Base-by-base conservation (phyloP, 179 eudicot species). In the Spergularia azorica region DNA sequence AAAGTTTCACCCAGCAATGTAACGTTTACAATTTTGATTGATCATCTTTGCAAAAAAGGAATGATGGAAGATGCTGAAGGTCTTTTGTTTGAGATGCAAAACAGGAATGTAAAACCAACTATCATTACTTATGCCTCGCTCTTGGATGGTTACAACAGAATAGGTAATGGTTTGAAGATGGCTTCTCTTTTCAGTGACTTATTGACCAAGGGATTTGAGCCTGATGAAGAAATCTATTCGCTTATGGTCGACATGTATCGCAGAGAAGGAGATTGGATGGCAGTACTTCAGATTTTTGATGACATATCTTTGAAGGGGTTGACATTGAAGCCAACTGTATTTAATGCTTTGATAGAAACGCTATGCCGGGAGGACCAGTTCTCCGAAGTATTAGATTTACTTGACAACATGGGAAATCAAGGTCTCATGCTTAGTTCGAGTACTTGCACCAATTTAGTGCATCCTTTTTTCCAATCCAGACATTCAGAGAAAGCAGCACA, bases 11-110 rank as follows among this genome's bases (percentile, higher is more conserved):
- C 98, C 6, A 84, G 82, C 83, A 82, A 87, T 79, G 87, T 93
- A 32, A 93, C 98, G 32, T 92, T 78, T 72, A 90, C 93, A 36
- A 92, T 81, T 58, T 67, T 93, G 70, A 92, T 93, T 70, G 88
- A 88, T 82, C 77, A 88, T 79, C 76, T 81, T 76, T 86, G 95
- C 85, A 92, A 89, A 82, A 71, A 58, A 65, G 92, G 80, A 59
- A 79, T 89, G 90, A 84, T 93, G 93, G 82, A 83, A 71, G 84
- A 85, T 79, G 98, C 98, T 26, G 92, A 90, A 76, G 75, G 82
- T 72, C 88, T 91, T 73, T 86, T 86, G 58, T 2, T 71, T 63
- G 93, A 88, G 79, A 93, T 93, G 98, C 88, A 83, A 75, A 80
- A 76, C 68, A 84, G 86, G 79, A 79, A 89, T 82, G 13, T 93